Evolutionary conservation across 345 rosid genomes (phyloP).

Genomic region (Syzygium grande): DNA sequence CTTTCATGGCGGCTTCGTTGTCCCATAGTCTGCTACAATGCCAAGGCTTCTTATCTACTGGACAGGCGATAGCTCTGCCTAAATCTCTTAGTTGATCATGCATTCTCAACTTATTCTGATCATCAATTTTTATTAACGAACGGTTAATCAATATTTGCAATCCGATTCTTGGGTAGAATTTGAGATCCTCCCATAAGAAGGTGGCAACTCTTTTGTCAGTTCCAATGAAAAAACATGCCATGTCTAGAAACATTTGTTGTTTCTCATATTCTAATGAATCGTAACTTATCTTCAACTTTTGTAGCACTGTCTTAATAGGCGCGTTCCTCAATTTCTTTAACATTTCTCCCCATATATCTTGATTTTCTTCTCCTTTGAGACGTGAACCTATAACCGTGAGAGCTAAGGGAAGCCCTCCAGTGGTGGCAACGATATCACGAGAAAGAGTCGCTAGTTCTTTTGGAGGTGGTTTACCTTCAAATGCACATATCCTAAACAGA

Average conservation of each 20-base stretch:
- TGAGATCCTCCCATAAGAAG: fast-evolving
- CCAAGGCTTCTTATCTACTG: neutral
- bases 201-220: too few species aligned
- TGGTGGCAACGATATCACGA: neutral
- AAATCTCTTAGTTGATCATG: neutral
- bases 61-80: neutral
- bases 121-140: neutral
- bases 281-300: too few species aligned
- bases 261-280: fast-evolving
- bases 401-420: neutral
- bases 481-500: neutral
- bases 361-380: neutral
- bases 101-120: neutral
- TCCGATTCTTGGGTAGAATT: too few species aligned
- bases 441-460: neutral
- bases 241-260: too few species aligned
- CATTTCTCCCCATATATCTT: too few species aligned
- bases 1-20: too few species aligned
- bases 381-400: neutral
- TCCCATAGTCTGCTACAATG: too few species aligned
- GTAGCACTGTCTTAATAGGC: too few species aligned
- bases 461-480: neutral
- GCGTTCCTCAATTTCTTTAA: too few species aligned
- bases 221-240: too few species aligned
- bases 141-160: too few species aligned